Base-by-base conservation (phyloP, 2,329 filamentous ascomycete genomes). In the Claviceps monticola region DNA sequence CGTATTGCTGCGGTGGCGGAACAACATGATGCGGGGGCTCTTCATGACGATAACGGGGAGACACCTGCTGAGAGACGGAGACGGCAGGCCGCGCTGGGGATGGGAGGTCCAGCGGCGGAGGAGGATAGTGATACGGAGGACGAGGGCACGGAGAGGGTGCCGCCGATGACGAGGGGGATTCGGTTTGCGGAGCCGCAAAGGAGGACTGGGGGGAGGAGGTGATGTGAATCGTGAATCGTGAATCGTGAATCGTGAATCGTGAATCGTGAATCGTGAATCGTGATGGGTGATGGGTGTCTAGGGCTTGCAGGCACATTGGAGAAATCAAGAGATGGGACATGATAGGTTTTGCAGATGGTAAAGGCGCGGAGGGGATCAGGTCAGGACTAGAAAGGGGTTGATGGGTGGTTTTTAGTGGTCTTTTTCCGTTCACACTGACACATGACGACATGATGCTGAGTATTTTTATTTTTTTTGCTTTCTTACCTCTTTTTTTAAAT, bases 41-140 rank as follows among this genome's bases (percentile, higher is more conserved):
- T 34, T 5, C 48, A 37, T 19, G 61, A 62, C 2, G 60, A 64
- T 4, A 71, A 71, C 37, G 73, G 69, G 37, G 86, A 90, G 67
- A 89, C 85, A 0, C 82, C 84, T 0, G 86, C 86, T 0, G 87
- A 91, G 65, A 74, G 83, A 52, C 76, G 84, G 42, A 74, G 87
- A 50, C 78, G 87, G 59, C 80, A 88, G 59, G 85, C 85, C 1
- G 87, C 86, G 1, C 69, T 91, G 1, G 85, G 86, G 9, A 71
- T 85, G 55, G 67, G 69, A 16, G 62, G 65, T 7, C 65, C 64
- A 2, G 67, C 63, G 0, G 71, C 70, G 17, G 74, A 71, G 46
- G 72, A 74, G 51, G 71, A 73, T 51, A 78, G 72, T 52, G 74
- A 82, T 37, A 67, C 62, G 29, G 67, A 69, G 23, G 80, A 82